phyloP scores from a whole-genome alignment of 805 yeast species.

The Kodamaea hsintzibuensis region DNA sequence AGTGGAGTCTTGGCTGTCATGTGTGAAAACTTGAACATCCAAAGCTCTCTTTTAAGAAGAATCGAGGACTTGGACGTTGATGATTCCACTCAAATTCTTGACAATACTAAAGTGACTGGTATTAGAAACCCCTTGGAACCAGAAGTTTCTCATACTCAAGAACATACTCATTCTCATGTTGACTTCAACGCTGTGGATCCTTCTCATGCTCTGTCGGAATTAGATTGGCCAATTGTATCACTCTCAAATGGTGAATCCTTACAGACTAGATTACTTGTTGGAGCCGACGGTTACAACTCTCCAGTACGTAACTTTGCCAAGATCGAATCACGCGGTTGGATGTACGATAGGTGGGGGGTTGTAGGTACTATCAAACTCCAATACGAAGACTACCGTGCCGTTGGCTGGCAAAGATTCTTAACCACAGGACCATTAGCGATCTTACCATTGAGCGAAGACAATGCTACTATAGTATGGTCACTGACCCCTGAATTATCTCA shows the following conservation, averaged over 20 bases:
- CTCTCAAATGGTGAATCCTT: slow-evolving; percentile 64
- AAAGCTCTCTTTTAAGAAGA: slow-evolving; percentile 63
- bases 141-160: slow-evolving; percentile 3
- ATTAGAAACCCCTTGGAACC: slow-evolving; percentile 35
- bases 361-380: slow-evolving; percentile 84
- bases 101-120: slow-evolving; percentile 64
- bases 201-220: slow-evolving; percentile 23
- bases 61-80: slow-evolving; percentile 30
- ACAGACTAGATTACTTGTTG: slow-evolving; percentile 76
- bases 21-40: slow-evolving; percentile 87
- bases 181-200: slow-evolving; percentile 21
- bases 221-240: slow-evolving; percentile 76
- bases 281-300: slow-evolving; percentile 95
- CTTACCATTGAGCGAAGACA: slow-evolving; percentile 81
- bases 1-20: slow-evolving; percentile 58
- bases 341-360: slow-evolving; percentile 83
- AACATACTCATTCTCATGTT: slow-evolving; percentile 12
- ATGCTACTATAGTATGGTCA: slow-evolving; percentile 94
- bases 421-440: slow-evolving; percentile 92
- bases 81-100: slow-evolving; percentile 46
- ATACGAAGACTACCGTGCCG: slow-evolving; percentile 63
- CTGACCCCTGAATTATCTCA: slow-evolving; percentile 74
- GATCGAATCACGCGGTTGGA: slow-evolving; percentile 91
- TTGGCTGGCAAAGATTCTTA: slow-evolving; percentile 94
- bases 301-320: slow-evolving; percentile 84